Base-by-base conservation (phyloP, 306 rosid species). In the Gastrolobium villosum region DNA sequence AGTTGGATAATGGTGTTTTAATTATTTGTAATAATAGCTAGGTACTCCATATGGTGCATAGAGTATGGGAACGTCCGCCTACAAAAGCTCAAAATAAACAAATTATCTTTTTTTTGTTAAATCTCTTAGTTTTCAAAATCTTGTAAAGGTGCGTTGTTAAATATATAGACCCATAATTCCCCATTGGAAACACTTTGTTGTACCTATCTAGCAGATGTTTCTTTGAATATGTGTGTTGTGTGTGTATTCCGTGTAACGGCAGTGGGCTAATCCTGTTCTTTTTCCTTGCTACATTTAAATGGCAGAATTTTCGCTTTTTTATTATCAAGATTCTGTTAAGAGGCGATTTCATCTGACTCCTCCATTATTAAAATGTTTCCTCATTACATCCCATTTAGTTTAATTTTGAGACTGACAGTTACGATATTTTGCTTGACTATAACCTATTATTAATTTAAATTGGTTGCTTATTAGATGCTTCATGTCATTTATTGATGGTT, bases 401-500 rank as follows among this genome's bases (percentile, higher is more conserved):
- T 59, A 26, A 28, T 46, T 62, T 20, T 48, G 50, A 75, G 49
- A 61, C 53, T 26, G 63, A 26, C 10, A 11, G 4, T 50, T 64
- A 63, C 7, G 34, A 35, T 4, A 40, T 50, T 20, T 20, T 20
- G 26, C 26, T 20, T 67, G 20, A 41, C 55, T 45, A 50, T 28
- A 61, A 54, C 57, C 56, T 46, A 69, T 72, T 53, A 11, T 57
- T 59, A n/a, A 63, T 32, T 49, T 76, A 30, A 63, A 10, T 63
- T 62, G 4, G 62, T 53, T 82, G 7, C 15, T 32, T 11, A 41
- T 36, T 44, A 57, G 40, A 80, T 64, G 46, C 54, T 71, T 76
- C 55, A 70, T 56, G 44, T 63, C 45, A 44, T 78, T 66, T 41
- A 59, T 75, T 75, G 71, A 77, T 39, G 55, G 52, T 64, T 82